Conservation (phyloP, 1,139 yeast genomes). For the Candida freyschussii region DNA sequence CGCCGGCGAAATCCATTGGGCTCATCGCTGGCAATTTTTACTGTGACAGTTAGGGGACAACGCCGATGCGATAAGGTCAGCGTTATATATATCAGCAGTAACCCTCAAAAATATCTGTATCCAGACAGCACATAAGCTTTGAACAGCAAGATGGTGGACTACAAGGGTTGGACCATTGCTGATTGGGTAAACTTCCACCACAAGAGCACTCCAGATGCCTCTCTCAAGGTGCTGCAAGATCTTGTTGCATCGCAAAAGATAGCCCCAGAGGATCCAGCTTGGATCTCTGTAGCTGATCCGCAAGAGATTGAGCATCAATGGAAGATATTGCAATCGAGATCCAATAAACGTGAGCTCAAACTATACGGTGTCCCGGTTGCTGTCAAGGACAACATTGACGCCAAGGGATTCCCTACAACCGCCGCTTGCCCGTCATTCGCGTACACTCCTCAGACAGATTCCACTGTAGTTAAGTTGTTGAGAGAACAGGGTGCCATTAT, state of each 20-base stretch:
- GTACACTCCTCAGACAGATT: conserved; percentile 63
- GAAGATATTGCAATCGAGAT: conserved; percentile 62
- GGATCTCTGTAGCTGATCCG: conserved; percentile 72
- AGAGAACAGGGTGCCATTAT: conserved; percentile 85
- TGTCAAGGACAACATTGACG: conserved; percentile 92
- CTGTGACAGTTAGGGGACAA: too few relatives aligned
- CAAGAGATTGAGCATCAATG: conserved; percentile 71
- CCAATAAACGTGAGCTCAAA: conserved; percentile 40
- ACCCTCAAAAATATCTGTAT: too few relatives aligned
- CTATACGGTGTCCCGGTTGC: conserved; percentile 91
- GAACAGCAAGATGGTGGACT: conserved; percentile 17
- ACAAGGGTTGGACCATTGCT: conserved; percentile 54
- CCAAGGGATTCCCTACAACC: conserved; percentile 73
- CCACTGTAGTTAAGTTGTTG: conserved; percentile 65
- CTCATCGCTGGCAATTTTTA: too few relatives aligned
- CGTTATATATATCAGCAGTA: too few relatives aligned
- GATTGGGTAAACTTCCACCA: conserved; percentile 73
- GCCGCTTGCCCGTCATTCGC: conserved; percentile 90
- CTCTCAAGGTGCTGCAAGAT: conserved; percentile 44
- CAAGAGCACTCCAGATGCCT: conserved; percentile 56
- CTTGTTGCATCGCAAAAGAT: conserved; percentile 45
- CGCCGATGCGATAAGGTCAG: too few relatives aligned
- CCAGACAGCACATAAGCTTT: too few relatives aligned
- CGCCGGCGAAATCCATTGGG: too few relatives aligned
- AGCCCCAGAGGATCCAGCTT: conserved; percentile 68